Evolutionary conservation across 2,329 filamentous ascomycete genomes (phyloP), one percentile per base, ranked within the genome.

Genomic region (Alternaria triticina): DNA sequence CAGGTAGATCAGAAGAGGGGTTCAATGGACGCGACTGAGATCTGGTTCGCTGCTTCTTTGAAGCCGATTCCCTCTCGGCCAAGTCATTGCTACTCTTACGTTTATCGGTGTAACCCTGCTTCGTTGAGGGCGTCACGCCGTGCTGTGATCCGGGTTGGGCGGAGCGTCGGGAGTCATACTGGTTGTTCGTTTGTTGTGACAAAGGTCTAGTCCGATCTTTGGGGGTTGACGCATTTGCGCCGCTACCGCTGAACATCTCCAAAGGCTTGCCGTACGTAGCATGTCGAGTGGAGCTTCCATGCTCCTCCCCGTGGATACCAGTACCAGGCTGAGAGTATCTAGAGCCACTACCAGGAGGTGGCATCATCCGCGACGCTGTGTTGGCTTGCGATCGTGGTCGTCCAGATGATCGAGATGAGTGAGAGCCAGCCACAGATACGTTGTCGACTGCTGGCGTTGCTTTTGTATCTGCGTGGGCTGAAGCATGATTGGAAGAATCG

Each of bases 321-420:
- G 22, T 52, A 47, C 46, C 28, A 20, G 23, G n/a, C 46, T 50
- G 27, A 23, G 44, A 54, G 17, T 22, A 59, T 22, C 33, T 46
- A 6, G 28, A 62, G 15, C 11, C 28, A 3, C 40, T 56, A 7
- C 13, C n/a, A 5, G 47, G 60, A 12, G 69, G 62, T 6, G 70
- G 69, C 60, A 69, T 69, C 62, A 79, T 74, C 1, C 75, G 67
- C 27, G 74, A 77, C 17, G 72, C 72, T 17, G 71, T 77, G 30
- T 79, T 79, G 10, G 76, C 77, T 55, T 71, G 71, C 2, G 76
- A 77, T 56, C 51, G 70, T 2, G 74, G 74, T 40, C 75, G 70
- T 36, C 68, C 64, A 6, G 64, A 57, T 1, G 68, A 70, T 6
- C 30, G 20, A 44, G 61, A 61, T 15, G 66, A 69, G 10, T 50